Conservation (phyloP, 192 early-diverging fungal genomes). For the Linnemannia hyalina region DNA sequence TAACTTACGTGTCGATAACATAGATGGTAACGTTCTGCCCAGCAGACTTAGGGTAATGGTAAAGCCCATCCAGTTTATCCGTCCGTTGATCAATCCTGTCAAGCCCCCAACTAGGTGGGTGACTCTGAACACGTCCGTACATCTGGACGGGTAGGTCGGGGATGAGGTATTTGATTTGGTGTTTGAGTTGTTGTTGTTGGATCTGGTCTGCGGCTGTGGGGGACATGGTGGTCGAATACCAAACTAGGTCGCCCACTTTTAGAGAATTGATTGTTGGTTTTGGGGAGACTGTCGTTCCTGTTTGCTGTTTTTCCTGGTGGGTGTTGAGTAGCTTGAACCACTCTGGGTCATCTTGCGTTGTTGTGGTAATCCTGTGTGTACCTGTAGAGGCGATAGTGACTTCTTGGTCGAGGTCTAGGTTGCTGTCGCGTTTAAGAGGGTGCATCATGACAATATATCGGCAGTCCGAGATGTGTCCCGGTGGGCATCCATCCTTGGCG, state of each 20-base stretch:
- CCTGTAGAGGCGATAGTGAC: constrained; percentile 10
- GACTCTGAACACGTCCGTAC: constrained; percentile 37
- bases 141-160: constrained; percentile 34
- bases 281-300: not conserved
- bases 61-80: constrained; percentile 31
- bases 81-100: constrained; percentile 48
- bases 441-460: constrained; percentile 55
- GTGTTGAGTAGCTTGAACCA: constrained; percentile 31
- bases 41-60: constrained; percentile 38
- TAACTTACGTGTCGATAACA: constrained; percentile 53
- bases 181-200: constrained; percentile 20
- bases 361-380: not conserved
- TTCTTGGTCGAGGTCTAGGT: not conserved
- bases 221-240: constrained; percentile 40
- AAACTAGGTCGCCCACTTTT: constrained; percentile 25
- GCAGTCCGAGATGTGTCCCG: constrained; percentile 36
- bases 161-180: constrained; percentile 39
- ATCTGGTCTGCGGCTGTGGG: constrained; percentile 23
- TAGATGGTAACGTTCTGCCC: constrained; percentile 54
- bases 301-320: not conserved
- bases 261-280: not conserved
- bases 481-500: constrained; percentile 3
- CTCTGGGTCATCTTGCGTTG: not conserved
- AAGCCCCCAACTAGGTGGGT: constrained; percentile 49
- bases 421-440: not conserved